Percentiles rank a stretch among this genome's conserved stretches.
These are phyloP conservation scores for Blepharisma stoltei DNA, from an alignment of 73 alveolate species.

Conservation along the genomic window DNA sequence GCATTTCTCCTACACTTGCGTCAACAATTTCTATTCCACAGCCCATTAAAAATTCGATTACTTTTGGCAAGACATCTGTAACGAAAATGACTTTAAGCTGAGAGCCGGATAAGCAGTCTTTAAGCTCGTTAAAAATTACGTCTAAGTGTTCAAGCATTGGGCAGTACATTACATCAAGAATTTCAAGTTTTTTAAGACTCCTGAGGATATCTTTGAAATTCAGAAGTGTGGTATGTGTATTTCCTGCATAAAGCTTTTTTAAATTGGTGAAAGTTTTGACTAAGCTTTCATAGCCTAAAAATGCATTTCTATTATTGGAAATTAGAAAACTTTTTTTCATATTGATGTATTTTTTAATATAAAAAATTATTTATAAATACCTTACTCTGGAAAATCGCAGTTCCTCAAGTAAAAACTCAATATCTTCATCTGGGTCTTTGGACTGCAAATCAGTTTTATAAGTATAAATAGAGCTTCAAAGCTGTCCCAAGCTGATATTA, in stretches of 20 bases:
- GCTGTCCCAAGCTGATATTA: not conserved
- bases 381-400: not conserved
- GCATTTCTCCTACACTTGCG: not conserved
- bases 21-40: not conserved
- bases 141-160: not conserved
- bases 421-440: not conserved
- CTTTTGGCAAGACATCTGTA: not conserved
- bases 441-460: not conserved
- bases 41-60: not conserved
- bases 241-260: conserved; percentile 9
- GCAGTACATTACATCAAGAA: not conserved
- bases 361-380: too few relatives aligned
- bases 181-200: not conserved
- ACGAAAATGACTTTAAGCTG: not conserved
- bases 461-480: not conserved
- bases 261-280: not conserved
- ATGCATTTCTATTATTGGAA: not conserved
- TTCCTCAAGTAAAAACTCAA: conserved; percentile 7
- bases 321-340: too few relatives aligned
- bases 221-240: not conserved
- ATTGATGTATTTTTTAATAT: too few relatives aligned
- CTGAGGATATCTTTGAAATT: not conserved
- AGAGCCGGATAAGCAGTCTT: not conserved
- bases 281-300: conserved; percentile 1
- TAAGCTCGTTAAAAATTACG: not conserved